A percentile compares a stretch with the other conserved stretches of the same genome.
These are phyloP conservation scores for Ogataea nonfermentans DNA, from an alignment of 805 yeast genomes.

Conservation along the genomic window DNA sequence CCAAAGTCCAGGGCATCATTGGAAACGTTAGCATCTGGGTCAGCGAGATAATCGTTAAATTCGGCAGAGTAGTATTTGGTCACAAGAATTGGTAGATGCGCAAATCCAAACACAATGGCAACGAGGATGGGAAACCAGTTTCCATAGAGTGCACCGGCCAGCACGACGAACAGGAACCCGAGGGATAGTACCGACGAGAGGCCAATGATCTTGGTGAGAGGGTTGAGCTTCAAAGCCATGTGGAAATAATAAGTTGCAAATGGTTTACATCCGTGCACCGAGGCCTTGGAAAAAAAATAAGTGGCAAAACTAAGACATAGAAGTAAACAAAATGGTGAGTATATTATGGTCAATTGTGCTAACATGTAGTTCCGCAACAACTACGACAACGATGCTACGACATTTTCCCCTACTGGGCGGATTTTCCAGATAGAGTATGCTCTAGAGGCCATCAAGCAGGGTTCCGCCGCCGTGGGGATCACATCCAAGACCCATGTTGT, in stretches of 20 bases:
- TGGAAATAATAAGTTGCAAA: background rate
- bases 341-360: conserved; percentile 1
- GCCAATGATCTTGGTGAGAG: conserved; percentile 74
- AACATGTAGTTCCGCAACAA: conserved; percentile 81
- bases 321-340: conserved; percentile 10
- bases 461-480: conserved; percentile 94
- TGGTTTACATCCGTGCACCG: conserved; percentile 8
- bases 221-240: conserved; percentile 42
- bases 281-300: conserved; percentile 7
- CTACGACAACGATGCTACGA: conserved; percentile 97
- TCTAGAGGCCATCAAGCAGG: conserved; percentile 94
- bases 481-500: conserved; percentile 86
- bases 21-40: conserved; percentile 36
- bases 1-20: conserved; percentile 70
- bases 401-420: conserved; percentile 94
- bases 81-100: conserved; percentile 69
- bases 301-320: conserved; percentile 14
- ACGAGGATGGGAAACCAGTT: conserved; percentile 90
- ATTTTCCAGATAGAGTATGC: conserved; percentile 90
- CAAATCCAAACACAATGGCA: conserved; percentile 57
- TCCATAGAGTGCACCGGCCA: conserved; percentile 84
- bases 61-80: conserved; percentile 44
- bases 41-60: conserved; percentile 63
- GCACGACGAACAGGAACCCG: conserved; percentile 83
- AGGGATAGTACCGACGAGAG: conserved; percentile 77